phyloP scores from a whole-genome alignment of 352 stramenopile genomes.

The Phytophthora agathidicida region DNA sequence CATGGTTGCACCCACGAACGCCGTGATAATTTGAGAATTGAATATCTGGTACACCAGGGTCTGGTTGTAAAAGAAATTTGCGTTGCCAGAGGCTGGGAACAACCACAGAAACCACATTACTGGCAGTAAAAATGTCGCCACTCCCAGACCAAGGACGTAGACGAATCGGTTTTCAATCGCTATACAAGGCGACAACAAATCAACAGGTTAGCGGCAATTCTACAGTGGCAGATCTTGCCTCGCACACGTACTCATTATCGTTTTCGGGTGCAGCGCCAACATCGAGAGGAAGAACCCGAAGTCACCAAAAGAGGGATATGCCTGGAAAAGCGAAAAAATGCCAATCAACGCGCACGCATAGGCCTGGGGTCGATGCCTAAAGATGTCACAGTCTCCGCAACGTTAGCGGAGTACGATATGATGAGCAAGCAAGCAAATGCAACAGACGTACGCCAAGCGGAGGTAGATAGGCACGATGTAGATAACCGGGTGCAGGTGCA shows the following conservation, averaged over 20 bases:
- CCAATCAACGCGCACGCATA: constrained; percentile 70
- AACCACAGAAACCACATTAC: constrained; percentile 91
- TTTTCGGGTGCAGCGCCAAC: constrained; percentile 77
- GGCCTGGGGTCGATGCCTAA: constrained; percentile 71
- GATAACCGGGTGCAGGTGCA: constrained; percentile 82
- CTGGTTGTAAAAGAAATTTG: constrained; percentile 92
- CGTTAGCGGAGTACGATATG: constrained; percentile 3
- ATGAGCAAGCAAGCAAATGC: not conserved
- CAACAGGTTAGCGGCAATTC: not conserved
- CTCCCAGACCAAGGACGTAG: constrained; percentile 69
- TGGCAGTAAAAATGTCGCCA: constrained; percentile 76
- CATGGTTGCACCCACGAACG: constrained; percentile 82
- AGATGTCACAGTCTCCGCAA: not conserved
- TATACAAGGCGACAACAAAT: constrained; percentile 19
- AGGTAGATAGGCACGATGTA: constrained; percentile 84
- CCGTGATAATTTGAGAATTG: constrained; percentile 73
- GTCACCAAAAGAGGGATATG: constrained; percentile 79
- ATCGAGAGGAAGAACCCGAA: constrained; percentile 80
- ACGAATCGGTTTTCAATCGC: constrained; percentile 82
- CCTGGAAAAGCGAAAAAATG: constrained; percentile 83
- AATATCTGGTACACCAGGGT: constrained; percentile 90
- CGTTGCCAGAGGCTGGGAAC: constrained; percentile 83
- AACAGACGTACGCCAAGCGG: constrained; percentile 61
- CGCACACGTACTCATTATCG: constrained; percentile 65
- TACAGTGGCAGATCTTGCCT: not conserved